Evolutionary conservation across 345 rosid species (phyloP), one percentile per base, ranked within the genome.

Genomic region (Arabidopsis suecica): DNA sequence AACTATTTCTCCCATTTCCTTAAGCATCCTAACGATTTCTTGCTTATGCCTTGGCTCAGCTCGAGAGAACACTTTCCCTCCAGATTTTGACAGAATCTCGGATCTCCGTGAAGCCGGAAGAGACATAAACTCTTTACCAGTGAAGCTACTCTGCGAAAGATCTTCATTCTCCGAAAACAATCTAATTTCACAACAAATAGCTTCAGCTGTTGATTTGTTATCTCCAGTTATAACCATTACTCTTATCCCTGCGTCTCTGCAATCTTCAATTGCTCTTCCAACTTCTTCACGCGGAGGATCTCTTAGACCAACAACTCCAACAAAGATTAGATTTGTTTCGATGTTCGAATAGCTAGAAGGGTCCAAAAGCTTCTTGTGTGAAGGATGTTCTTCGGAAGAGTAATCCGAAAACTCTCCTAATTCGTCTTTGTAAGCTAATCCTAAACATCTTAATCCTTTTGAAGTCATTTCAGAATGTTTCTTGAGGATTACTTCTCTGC

Each of bases 211-310:
- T 61, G 93, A 88, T 82, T 93, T 93, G 82, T 91, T 93, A 81
- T 93, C 98, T 69, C 98, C 98, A 5, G 98, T 91, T 78, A 93
- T 93, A 69, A 93, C 97, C 83, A 88, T 89, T 41, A 93, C 97
- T 81, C 81, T 86, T 9, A 93, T 93, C 38, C 97, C 98, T 20
- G 97, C 97, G 78, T 68, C 83, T 79, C 87, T 79, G 68, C 98
- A 93, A 58, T 91, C 96, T 76, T 85, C 86, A 55, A 91, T 87
- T 48, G 97, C 98, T 54, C 80, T 82, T 62, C 84, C 82, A 70
- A 93, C 91, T 79, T 84, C 97, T 56, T 87, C 88, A n/a, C 97
- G 96, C 0, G 98, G 98, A 75, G 98, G 98, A 62, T 93, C 98
- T 84, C 96, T 84, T 12, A 93, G 81, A 72, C 96, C 96, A 72